Percentiles rank a stretch among this genome's conserved stretches.
Conservation (phyloP, 2,329 filamentous ascomycete genomes). For the Triangularia setosa region DNA sequence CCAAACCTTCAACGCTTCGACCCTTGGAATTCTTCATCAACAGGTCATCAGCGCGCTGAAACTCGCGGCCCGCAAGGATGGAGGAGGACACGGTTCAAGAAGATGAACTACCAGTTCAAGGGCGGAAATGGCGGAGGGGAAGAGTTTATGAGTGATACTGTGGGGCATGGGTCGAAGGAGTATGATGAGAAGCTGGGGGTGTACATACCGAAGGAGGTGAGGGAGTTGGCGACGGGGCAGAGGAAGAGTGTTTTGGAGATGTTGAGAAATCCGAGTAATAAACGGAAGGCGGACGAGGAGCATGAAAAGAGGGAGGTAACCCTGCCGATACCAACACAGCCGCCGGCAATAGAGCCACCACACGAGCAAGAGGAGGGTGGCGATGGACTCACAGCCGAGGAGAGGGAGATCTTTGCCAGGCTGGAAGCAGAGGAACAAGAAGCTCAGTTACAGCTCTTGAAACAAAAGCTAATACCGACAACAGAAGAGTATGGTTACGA, state of each 20-base stretch:
- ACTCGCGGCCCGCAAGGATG: conserved; percentile 63
- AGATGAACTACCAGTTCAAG: conserved; percentile 67
- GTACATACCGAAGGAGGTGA: conserved; percentile 28
- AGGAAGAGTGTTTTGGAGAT: conserved; percentile 50
- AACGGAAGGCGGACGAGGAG: background rate
- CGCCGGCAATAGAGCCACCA: background rate
- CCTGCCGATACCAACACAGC: conserved; percentile 11
- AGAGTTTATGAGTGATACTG: conserved; percentile 43
- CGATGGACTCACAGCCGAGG: background rate
- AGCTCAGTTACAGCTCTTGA: conserved; percentile 38
- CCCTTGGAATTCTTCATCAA: conserved; percentile 68
- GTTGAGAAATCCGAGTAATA: conserved; percentile 43
- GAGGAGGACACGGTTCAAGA: conserved; percentile 65
- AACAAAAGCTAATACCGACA: background rate
- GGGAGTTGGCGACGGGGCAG: background rate
- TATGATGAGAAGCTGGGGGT: conserved; percentile 31
- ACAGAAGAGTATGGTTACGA: background rate
- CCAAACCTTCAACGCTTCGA: conserved; percentile 46
- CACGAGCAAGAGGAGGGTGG: background rate
- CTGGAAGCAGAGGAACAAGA: conserved; percentile 36
- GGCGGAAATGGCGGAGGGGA: conserved; percentile 53
- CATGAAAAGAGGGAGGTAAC: background rate
- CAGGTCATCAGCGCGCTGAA: conserved; percentile 76
- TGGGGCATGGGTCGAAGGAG: background rate
- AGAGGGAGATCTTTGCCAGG: conserved; percentile 2